These are phyloP conservation scores for Clausena lansium DNA, from an alignment of 345 rosid species.

Conservation along the genomic window DNA sequence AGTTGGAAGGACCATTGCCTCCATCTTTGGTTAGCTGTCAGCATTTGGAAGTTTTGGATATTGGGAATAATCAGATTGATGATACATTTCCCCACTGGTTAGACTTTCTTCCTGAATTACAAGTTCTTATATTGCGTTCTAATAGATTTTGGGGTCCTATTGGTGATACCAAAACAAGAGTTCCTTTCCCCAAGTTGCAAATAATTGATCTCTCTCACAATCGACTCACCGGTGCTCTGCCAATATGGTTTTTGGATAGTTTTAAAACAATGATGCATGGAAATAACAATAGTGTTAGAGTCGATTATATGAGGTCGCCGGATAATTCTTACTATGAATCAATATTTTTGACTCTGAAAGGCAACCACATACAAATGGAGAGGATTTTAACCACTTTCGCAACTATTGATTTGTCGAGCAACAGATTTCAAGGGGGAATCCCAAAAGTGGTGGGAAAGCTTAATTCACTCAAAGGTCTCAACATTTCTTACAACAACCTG, in stretches of 20 bases:
- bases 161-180: not conserved
- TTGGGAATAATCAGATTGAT: constrained; percentile 16
- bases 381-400: not conserved
- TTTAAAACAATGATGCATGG: not conserved
- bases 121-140: constrained; percentile 14
- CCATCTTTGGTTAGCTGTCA: too few relatives aligned
- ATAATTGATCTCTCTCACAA: not conserved
- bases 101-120: constrained; percentile 5
- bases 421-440: not conserved
- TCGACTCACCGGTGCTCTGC: not conserved
- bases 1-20: too few relatives aligned
- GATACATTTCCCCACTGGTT: constrained; percentile 27
- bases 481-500: not conserved
- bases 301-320: not conserved
- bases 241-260: not conserved
- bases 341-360: not conserved
- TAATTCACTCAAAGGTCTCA: not conserved
- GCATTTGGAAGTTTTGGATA: not conserved
- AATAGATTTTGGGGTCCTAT: constrained; percentile 16
- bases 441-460: not conserved
- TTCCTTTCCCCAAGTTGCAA: not conserved
- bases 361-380: not conserved
- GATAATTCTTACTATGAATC: not conserved
- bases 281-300: not conserved
- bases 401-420: not conserved